Conservation (phyloP, 192 early-diverging fungal species). For the Coemansia sp. region DNA sequence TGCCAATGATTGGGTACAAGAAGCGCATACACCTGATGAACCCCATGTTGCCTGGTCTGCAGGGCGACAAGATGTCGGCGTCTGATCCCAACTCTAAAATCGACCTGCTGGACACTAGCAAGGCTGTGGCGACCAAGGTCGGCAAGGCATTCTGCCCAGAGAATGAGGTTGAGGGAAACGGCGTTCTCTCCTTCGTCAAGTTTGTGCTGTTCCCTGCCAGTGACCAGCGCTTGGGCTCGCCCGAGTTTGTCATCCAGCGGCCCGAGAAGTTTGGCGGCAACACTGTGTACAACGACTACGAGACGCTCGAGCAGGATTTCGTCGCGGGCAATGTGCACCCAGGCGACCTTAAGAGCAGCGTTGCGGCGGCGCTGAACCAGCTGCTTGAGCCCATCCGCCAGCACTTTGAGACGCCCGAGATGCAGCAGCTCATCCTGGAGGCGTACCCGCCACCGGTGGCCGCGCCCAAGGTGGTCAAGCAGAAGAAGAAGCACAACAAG, state of each 20-base stretch:
- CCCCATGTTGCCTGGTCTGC: conserved; percentile 93
- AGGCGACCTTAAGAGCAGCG: conserved; percentile 90
- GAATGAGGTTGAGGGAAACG: conserved; percentile 91
- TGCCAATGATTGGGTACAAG: conserved; percentile 92
- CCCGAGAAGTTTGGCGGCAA: conserved; percentile 94
- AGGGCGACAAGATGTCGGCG: conserved; percentile 94
- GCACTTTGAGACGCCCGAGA: conserved; percentile 70
- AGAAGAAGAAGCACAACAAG: conserved; percentile 61
- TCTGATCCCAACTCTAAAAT: conserved; percentile 98
- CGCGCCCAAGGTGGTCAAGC: conserved; percentile 60
- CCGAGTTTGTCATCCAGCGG: conserved; percentile 69
- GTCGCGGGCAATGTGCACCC: conserved; percentile 88
- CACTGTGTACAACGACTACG: conserved; percentile 69
- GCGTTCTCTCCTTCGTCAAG: conserved; percentile 88
- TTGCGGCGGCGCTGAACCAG: conserved; percentile 78
- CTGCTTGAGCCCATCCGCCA: conserved; percentile 89
- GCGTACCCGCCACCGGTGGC: conserved; percentile 81
- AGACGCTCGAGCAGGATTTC: conserved; percentile 85
- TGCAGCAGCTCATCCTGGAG: conserved; percentile 69
- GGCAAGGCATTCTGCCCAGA: conserved; percentile 97
- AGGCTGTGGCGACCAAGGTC: conserved; percentile 83
- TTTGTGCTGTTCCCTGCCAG: conserved; percentile 88
- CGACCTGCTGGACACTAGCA: conserved; percentile 87
- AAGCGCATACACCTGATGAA: conserved; percentile 99
- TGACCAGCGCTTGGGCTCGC: conserved; percentile 60